A percentile compares a stretch with the other conserved stretches of the same genome.
These are phyloP conservation scores for Solanum tarijense DNA, from an alignment of 257 asterid genomes.

Conservation along the genomic window DNA sequence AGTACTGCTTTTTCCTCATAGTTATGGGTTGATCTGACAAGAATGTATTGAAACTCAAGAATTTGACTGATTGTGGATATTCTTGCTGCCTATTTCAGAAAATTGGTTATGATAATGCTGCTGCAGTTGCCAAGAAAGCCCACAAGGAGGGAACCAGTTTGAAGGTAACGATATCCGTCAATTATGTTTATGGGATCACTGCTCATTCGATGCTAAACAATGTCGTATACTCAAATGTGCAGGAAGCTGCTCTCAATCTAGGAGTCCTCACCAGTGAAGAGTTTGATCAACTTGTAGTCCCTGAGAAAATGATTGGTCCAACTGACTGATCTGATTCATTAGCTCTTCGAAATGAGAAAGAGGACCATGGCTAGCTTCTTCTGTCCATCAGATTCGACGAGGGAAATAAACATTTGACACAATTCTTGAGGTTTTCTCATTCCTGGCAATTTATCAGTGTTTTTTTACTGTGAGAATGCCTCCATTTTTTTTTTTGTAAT, in stretches of 20 bases:
- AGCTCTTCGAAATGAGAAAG: not conserved
- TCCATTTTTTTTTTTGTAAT: not conserved
- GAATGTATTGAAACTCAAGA: not conserved
- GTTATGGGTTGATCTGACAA: not conserved
- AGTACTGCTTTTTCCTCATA: not conserved
- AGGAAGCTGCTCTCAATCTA: slow-evolving; percentile 83
- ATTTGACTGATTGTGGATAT: not conserved
- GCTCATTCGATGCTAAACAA: not conserved
- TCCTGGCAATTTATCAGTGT: not conserved
- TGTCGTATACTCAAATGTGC: slow-evolving; percentile 10
- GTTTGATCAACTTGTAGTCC: slow-evolving; percentile 78
- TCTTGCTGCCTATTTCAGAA: slow-evolving; percentile 37
- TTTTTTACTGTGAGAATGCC: not conserved
- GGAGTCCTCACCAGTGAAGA: slow-evolving; percentile 72
- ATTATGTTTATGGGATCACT: not conserved
- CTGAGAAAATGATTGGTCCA: slow-evolving; percentile 94
- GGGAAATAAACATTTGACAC: not conserved
- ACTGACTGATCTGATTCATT: slow-evolving; percentile 26
- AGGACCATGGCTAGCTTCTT: not conserved
- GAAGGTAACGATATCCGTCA: slow-evolving; percentile 36
- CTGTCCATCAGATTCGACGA: not conserved
- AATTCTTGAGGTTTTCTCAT: slow-evolving; percentile 5
- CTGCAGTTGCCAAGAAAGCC: slow-evolving; percentile 95
- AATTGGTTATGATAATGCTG: slow-evolving; percentile 96
- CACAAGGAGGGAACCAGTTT: slow-evolving; percentile 91